phyloP scores from a whole-genome alignment of 495 filamentous ascomycete species.

The Lichina pygmaea region DNA sequence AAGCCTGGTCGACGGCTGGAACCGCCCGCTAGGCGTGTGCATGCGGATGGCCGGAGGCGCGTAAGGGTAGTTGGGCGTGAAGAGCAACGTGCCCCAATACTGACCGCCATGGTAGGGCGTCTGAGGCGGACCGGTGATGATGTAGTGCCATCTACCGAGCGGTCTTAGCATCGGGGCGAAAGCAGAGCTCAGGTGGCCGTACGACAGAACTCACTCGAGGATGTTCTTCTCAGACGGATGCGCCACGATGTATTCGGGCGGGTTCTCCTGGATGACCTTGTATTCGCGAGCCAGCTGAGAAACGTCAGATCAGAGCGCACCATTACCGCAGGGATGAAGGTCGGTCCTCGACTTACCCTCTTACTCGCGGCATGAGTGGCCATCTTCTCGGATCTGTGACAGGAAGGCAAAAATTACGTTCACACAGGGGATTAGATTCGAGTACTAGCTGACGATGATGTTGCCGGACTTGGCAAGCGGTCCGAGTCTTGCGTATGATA shows the following conservation, averaged over 20 bases:
- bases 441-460: no score
- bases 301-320: background rate
- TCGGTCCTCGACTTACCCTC: constrained; percentile 27
- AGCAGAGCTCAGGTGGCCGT: background rate
- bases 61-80: constrained; percentile 90
- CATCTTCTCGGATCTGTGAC: constrained; percentile 18
- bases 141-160: constrained; percentile 68
- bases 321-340: background rate
- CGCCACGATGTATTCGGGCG: constrained; percentile 76
- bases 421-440: no score
- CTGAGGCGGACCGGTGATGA: constrained; percentile 80
- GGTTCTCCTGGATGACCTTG: constrained; percentile 69
- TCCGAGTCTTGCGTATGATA: no score
- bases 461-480: no score
- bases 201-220: constrained; percentile 35
- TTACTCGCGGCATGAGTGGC: constrained; percentile 64
- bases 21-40: constrained; percentile 90
- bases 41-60: constrained; percentile 93
- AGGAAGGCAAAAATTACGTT: no score
- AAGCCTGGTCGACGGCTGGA: constrained; percentile 73
- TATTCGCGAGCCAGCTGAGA: constrained; percentile 76
- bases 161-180: background rate
- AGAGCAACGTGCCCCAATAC: constrained; percentile 93
- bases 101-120: constrained; percentile 89
- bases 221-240: constrained; percentile 92